phyloP scores from a whole-genome alignment of 768 basidiomycete species.

The Mycena galopus region DNA sequence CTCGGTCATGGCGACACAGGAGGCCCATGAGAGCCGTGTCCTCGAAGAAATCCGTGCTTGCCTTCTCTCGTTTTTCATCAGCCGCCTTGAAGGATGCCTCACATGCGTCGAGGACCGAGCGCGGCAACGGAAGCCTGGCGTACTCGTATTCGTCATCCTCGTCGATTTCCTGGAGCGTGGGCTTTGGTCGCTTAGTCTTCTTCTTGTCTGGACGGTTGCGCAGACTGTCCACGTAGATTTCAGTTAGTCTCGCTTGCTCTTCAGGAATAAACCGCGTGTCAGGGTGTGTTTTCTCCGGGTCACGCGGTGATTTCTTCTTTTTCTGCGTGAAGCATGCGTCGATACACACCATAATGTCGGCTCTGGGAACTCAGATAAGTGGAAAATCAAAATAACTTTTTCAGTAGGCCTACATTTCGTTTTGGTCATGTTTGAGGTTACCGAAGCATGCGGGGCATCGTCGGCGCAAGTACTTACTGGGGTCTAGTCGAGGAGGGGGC shows the following conservation, averaged over 20 bases:
- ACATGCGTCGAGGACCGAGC: constrained; percentile 6
- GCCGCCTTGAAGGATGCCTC: too few relatives aligned
- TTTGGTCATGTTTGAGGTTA: neutral
- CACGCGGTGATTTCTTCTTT: constrained; percentile 4
- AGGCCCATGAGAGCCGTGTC: constrained; percentile 48
- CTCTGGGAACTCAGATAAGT: neutral
- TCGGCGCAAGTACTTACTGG: constrained; percentile 13
- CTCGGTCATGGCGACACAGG: constrained; percentile 49
- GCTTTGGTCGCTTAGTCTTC: neutral
- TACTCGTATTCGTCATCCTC: constrained; percentile 13
- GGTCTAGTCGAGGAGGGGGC: neutral
- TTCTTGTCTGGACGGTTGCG: neutral
- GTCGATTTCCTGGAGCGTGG: neutral
- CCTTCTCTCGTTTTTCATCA: constrained; percentile 25
- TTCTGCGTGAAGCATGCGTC: constrained; percentile 28
- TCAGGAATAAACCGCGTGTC: constrained; percentile 8
- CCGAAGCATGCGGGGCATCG: constrained; percentile 22
- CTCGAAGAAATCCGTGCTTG: constrained; percentile 29
- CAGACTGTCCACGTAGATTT: constrained; percentile 10
- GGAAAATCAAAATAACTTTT: neutral
- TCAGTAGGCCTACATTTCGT: neutral
- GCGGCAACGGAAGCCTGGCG: neutral
- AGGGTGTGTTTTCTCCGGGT: constrained; percentile 9
- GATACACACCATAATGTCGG: neutral
- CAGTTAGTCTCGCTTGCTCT: neutral